Evolutionary conservation across 805 yeast species (phyloP).

Genomic region (Starmera caribaea): DNA sequence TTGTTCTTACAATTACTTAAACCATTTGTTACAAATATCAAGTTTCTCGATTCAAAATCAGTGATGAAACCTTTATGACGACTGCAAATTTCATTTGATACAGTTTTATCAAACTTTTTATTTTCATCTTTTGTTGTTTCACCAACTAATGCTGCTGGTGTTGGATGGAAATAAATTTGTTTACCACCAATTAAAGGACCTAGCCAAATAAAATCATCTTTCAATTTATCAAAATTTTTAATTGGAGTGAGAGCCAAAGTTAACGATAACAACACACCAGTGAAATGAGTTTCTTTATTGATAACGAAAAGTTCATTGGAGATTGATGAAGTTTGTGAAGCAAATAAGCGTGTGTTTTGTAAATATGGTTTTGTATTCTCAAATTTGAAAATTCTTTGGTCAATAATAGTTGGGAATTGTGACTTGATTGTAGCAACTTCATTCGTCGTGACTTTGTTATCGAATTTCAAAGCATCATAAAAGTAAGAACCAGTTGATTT

Average conservation of each 20-base stretch:
- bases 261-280: constrained; percentile 13
- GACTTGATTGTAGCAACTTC: constrained; percentile 3
- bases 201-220: constrained; percentile 21
- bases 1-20: constrained; percentile 7
- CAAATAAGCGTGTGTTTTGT: too few species aligned
- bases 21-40: constrained; percentile 10
- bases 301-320: constrained; percentile 6
- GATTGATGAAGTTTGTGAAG: constrained; percentile 5
- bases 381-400: constrained; percentile 12
- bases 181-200: constrained; percentile 17
- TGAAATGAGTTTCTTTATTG: constrained; percentile 12
- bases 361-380: constrained; percentile 14
- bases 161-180: constrained; percentile 3
- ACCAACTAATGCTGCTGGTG: constrained; percentile 8
- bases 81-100: constrained; percentile 11
- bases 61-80: constrained; percentile 6
- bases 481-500: constrained; percentile 27
- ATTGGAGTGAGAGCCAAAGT: constrained; percentile 10
- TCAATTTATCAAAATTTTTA: constrained; percentile 17
- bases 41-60: neutral
- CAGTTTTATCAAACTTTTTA: constrained; percentile 6
- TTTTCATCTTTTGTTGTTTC: constrained; percentile 7
- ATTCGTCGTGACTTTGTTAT: neutral
- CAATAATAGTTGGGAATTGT: constrained; percentile 9
- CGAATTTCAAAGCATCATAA: constrained; percentile 27